A percentile compares a stretch with the other conserved stretches of the same genome.
phyloP scores from a whole-genome alignment of 75 land plant species.

The Picea sitchensis region DNA sequence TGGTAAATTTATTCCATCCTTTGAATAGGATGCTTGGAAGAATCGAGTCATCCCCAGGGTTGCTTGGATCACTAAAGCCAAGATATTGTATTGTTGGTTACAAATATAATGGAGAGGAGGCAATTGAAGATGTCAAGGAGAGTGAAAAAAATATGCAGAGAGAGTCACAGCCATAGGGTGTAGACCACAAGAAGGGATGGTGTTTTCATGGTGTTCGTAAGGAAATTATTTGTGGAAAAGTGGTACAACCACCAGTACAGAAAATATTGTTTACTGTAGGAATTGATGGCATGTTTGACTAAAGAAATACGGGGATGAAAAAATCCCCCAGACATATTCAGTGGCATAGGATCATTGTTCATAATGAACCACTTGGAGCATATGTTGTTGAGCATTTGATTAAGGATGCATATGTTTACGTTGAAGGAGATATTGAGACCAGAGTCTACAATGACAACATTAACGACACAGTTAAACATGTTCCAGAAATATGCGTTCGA shows the following conservation, averaged over 20 bases:
- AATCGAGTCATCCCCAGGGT: neutral
- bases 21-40: too few relatives aligned
- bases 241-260: conserved; percentile 77
- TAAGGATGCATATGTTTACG: conserved; percentile 66
- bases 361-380: conserved; percentile 59
- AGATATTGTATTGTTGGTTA: conserved; percentile 23
- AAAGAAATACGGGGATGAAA: conserved; percentile 20
- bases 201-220: conserved; percentile 61
- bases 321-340: conserved; percentile 57
- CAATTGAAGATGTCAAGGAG: conserved; percentile 9
- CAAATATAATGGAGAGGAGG: conserved; percentile 11
- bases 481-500: conserved; percentile 82
- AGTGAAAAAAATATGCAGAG: conserved; percentile 19
- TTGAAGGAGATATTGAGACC: conserved; percentile 89
- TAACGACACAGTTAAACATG: conserved; percentile 57
- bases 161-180: conserved; percentile 44
- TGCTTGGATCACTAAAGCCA: conserved; percentile 18
- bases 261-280: conserved; percentile 87
- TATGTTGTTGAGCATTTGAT: conserved; percentile 58
- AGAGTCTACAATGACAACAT: conserved; percentile 83
- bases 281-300: conserved; percentile 86
- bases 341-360: conserved; percentile 88
- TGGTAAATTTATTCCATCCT: too few relatives aligned
- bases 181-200: conserved; percentile 64
- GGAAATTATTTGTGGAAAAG: conserved; percentile 90